Evolutionary conservation across 2,329 filamentous ascomycete genomes (phyloP), one percentile per base, ranked within the genome.

Genomic region (Cladophialophora bantiana): DNA sequence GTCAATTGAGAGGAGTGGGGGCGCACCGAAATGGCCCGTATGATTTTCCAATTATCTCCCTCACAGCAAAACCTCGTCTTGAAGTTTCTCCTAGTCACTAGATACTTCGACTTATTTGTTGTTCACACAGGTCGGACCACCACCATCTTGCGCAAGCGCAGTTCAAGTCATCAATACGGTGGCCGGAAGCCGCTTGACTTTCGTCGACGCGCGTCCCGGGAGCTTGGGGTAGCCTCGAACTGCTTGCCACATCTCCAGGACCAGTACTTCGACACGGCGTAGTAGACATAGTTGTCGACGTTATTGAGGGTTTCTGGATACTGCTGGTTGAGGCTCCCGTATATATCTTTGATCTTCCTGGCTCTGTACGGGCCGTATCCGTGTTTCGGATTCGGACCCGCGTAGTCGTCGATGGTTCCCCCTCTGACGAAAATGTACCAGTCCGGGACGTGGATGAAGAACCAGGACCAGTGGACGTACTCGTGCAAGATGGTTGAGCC

Each of bases 211-310:
- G 40, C 40, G 40, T 45, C 40, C 7, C 6, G 15, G 4, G 18
- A 15, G n/a, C 54, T 56, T 20, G 10, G 12, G 7, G 36, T 12
- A 9, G 58, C 31, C 9, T 31, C 58, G 7, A 53, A 60, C 2
- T 9, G 13, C 34, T 38, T 34, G 31, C 13, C n/a, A 13, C 58
- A 60, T 3, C 10, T 12, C 58, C 58, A 60, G 7, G 26, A 18
- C 58, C 58, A 60, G 34, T 60, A 60, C 35, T 60, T 60, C 0
- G 26, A 35, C n/a, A 60, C 32, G n/a, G 58, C 58, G 26, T 60
- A 60, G 42, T 48, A 60, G 26, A 60, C 18, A 31, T 60, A 60
- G 15, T 12, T 53, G 58, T 60, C 58, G 15, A 18, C 58, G 10
- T 60, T 60, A 34, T 60, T 60, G 45, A 60, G 42, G 15, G 58